Evolutionary conservation across 2,329 filamentous ascomycete genomes (phyloP).

Genomic region (Alternaria metachromatica): DNA sequence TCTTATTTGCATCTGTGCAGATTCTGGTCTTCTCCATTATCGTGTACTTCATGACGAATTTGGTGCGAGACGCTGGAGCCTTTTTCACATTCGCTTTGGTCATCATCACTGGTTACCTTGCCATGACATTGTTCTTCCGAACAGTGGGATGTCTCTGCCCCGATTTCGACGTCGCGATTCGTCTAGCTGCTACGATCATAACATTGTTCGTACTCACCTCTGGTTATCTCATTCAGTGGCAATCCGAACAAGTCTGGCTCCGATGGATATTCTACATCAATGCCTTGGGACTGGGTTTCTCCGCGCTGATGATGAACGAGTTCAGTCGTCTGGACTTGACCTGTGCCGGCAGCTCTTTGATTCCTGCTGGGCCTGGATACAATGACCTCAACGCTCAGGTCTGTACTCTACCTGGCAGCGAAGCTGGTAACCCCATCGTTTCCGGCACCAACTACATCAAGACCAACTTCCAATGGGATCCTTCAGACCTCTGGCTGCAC

Average conservation of each 20-base stretch:
- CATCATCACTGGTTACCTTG: slow-evolving; percentile 51
- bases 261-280: slow-evolving; percentile 85
- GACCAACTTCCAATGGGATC: slow-evolving; percentile 70
- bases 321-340: slow-evolving; percentile 73
- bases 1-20: slow-evolving; percentile 72
- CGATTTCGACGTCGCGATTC: slow-evolving; percentile 85
- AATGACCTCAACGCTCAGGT: slow-evolving; percentile 75
- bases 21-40: slow-evolving; percentile 62
- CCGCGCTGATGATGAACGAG: slow-evolving; percentile 85
- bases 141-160: slow-evolving; percentile 70
- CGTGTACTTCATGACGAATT: slow-evolving; percentile 59
- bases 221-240: slow-evolving; percentile 84
- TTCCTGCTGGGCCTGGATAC: slow-evolving; percentile 76
- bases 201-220: slow-evolving; percentile 82
- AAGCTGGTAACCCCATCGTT: slow-evolving; percentile 68
- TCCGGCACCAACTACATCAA: slow-evolving; percentile 73
- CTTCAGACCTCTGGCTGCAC: slow-evolving; percentile 72
- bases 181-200: slow-evolving; percentile 77
- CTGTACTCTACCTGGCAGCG: slow-evolving; percentile 78
- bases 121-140: slow-evolving; percentile 56
- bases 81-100: slow-evolving; percentile 59
- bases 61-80: slow-evolving; percentile 53
- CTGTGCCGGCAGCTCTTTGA: slow-evolving; percentile 70
- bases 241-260: slow-evolving; percentile 77
- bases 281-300: slow-evolving; percentile 78